Evolutionary conservation across 345 rosid genomes (phyloP).

Genomic region (Populus euphratica): DNA sequence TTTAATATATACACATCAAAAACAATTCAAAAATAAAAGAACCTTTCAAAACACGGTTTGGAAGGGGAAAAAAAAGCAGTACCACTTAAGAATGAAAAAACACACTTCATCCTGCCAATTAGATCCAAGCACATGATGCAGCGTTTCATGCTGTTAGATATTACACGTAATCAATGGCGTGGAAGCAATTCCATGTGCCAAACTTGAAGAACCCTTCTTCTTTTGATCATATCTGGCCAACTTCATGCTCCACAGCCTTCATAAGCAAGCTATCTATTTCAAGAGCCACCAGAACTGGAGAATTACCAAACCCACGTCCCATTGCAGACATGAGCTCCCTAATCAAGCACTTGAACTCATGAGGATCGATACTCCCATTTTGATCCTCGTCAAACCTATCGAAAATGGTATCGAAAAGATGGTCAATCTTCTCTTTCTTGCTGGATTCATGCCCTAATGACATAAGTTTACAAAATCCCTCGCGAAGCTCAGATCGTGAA

Average conservation of each 20-base stretch:
- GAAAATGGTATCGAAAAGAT: constrained; percentile 21
- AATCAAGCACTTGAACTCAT: constrained; percentile 30
- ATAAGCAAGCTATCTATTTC: constrained; percentile 44
- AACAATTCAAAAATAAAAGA: no score
- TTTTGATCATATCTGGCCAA: neutral
- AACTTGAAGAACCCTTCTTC: neutral
- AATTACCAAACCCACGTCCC: constrained; percentile 45
- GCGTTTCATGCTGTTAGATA: neutral
- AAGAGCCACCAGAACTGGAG: constrained; percentile 43
- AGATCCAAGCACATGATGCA: neutral
- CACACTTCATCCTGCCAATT: neutral
- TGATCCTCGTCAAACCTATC: constrained; percentile 42
- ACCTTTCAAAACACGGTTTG: no score
- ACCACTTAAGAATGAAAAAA: neutral
- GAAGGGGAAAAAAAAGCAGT: no score
- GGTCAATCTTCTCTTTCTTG: constrained; percentile 12
- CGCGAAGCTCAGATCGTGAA: constrained; percentile 27
- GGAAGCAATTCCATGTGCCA: neutral
- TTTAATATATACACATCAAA: no score
- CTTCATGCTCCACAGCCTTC: constrained; percentile 52
- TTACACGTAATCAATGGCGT: neutral
- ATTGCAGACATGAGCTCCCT: constrained; percentile 50
- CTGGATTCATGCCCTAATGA: constrained; percentile 30
- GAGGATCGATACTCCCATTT: constrained; percentile 17
- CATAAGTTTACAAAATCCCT: constrained; percentile 31